phyloP scores from a whole-genome alignment of 2,329 filamentous ascomycete species.

The Penicillium fuscoglaucum region DNA sequence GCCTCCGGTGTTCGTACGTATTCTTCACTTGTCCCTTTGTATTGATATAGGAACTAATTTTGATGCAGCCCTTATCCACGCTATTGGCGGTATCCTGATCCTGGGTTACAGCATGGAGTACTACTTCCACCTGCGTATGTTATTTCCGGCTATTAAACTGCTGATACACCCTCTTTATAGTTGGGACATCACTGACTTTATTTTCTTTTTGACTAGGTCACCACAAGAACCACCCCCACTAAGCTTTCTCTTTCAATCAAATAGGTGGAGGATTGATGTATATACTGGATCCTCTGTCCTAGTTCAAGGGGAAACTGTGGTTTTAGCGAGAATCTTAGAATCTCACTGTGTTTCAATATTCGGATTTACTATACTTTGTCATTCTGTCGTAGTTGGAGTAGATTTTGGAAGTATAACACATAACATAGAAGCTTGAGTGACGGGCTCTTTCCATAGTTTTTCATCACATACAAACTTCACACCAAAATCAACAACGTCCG shows the following conservation, averaged over 20 bases:
- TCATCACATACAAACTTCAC: neutral
- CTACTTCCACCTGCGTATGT: conserved; percentile 99
- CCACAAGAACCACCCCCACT: conserved; percentile 99
- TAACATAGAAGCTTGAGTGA: neutral
- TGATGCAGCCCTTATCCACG: conserved; percentile 77
- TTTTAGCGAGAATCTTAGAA: conserved; percentile 25
- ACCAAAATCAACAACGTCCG: neutral
- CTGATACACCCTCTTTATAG: neutral
- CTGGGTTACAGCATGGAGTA: conserved; percentile 97
- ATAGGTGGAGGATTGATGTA: conserved; percentile 39
- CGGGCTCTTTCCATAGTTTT: conserved; percentile 1
- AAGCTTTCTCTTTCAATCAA: conserved; percentile 44
- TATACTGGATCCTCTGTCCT: conserved; percentile 39
- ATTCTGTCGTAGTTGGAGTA: conserved; percentile 12
- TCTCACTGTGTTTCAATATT: conserved; percentile 25
- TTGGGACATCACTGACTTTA: conserved; percentile 6
- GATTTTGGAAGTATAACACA: neutral
- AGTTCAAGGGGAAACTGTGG: conserved; percentile 35
- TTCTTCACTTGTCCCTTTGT: neutral
- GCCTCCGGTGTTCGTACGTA: conserved; percentile 80
- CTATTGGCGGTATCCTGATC: conserved; percentile 72
- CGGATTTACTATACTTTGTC: neutral
- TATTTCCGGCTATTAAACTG: neutral
- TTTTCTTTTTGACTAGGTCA: conserved; percentile 64
- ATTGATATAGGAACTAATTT: conserved; percentile 13